These are phyloP conservation scores for Triangularia verruculosa DNA, from an alignment of 2,329 filamentous ascomycete species.

Conservation along the genomic window DNA sequence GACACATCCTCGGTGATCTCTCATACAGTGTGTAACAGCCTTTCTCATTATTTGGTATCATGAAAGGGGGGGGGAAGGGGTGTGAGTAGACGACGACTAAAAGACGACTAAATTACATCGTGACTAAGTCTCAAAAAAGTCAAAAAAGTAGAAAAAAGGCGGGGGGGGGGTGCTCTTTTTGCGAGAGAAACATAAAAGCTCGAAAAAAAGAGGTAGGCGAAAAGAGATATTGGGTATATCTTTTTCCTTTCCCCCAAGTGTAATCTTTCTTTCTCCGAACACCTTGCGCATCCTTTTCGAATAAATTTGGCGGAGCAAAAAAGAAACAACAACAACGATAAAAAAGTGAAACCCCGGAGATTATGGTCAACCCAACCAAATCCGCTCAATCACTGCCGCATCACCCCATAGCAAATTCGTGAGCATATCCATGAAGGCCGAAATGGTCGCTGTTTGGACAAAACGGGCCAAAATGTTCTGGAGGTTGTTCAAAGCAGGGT, in stretches of 20 bases:
- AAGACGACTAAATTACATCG: constrained; percentile 46
- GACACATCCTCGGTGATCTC: neutral
- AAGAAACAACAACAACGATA: neutral
- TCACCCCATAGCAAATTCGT: neutral
- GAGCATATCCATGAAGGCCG: constrained; percentile 6
- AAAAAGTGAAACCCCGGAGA: neutral
- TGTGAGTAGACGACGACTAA: neutral
- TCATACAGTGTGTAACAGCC: constrained; percentile 26
- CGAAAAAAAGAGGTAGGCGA: neutral
- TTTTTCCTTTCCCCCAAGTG: neutral
- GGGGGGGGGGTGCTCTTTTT: constrained; percentile 1
- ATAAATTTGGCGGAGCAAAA: neutral
- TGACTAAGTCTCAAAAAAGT: constrained; percentile 42
- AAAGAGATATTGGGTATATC: neutral
- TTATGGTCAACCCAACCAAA: neutral
- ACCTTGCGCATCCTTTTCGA: neutral
- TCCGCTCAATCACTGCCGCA: neutral
- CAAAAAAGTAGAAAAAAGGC: constrained; percentile 24
- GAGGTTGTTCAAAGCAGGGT: constrained; percentile 1
- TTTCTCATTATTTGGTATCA: constrained; percentile 49
- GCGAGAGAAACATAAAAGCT: neutral
- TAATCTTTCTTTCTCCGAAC: neutral
- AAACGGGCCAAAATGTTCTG: neutral
- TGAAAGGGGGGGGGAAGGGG: constrained; percentile 36
- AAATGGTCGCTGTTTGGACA: neutral